These are phyloP conservation scores for Rhodotorula sphaerocarpa DNA, from an alignment of 768 basidiomycete genomes.

Conservation along the genomic window DNA sequence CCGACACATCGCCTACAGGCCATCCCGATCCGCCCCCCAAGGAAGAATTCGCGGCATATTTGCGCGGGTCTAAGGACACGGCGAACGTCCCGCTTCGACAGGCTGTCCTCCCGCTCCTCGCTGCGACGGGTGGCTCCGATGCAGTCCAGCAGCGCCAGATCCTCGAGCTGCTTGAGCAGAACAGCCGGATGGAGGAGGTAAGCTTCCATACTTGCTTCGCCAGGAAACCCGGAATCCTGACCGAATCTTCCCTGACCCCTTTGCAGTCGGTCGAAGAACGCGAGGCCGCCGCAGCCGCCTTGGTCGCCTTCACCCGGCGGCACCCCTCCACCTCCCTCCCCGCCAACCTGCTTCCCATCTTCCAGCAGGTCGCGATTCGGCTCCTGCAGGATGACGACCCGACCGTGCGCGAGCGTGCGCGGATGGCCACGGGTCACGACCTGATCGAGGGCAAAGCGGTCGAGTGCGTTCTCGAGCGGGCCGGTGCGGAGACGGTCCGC, in stretches of 20 bases:
- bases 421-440: background rate
- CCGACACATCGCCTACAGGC: background rate
- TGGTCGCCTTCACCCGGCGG: background rate
- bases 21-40: too few species aligned
- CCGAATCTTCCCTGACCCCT: background rate
- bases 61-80: background rate
- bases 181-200: conserved; percentile 10
- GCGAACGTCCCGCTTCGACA: conserved; percentile 25
- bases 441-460: conserved; percentile 19
- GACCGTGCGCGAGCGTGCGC: conserved; percentile 17
- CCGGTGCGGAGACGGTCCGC: background rate
- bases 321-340: background rate
- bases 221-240: background rate
- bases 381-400: conserved; percentile 33
- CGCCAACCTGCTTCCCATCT: background rate
- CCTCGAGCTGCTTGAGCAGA: background rate
- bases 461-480: background rate
- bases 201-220: background rate
- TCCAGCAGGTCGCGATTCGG: background rate
- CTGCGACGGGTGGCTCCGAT: background rate
- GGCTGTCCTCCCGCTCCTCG: conserved; percentile 24
- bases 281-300: conserved; percentile 20
- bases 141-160: background rate
- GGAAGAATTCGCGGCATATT: background rate
- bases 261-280: conserved; percentile 25